phyloP scores from a whole-genome alignment of 176 grass and related monocot species.

The Themeda triandra region DNA sequence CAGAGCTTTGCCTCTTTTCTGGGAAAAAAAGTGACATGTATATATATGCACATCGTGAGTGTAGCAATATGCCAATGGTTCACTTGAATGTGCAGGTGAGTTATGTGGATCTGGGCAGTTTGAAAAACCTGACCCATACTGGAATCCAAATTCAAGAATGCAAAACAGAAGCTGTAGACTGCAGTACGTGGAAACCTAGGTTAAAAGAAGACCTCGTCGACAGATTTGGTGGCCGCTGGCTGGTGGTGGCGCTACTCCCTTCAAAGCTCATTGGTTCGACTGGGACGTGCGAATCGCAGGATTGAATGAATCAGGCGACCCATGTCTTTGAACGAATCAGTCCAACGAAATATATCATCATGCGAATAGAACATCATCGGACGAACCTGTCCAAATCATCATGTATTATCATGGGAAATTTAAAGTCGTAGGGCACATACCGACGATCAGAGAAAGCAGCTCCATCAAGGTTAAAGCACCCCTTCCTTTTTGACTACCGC shows the following conservation, averaged over 20 bases:
- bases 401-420: background rate
- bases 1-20: background rate
- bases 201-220: background rate
- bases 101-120: background rate
- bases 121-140: no score
- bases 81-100: background rate
- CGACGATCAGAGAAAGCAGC: background rate
- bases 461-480: background rate
- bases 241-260: background rate
- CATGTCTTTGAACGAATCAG: conserved; percentile 13
- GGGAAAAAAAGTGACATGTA: no score
- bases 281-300: background rate
- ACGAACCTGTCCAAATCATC: background rate
- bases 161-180: background rate
- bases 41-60: no score
- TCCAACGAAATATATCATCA: background rate
- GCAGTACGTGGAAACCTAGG: background rate
- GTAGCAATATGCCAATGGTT: background rate
- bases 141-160: no score
- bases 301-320: background rate
- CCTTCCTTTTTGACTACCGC: conserved; percentile 16
- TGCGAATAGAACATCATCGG: background rate
- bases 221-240: background rate
- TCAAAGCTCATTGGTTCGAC: background rate
- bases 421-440: background rate